Evolutionary conservation across 78 protist genomes (phyloP), one percentile per base, ranked within the genome.

Genomic region (Pelomyxa schiedti): DNA sequence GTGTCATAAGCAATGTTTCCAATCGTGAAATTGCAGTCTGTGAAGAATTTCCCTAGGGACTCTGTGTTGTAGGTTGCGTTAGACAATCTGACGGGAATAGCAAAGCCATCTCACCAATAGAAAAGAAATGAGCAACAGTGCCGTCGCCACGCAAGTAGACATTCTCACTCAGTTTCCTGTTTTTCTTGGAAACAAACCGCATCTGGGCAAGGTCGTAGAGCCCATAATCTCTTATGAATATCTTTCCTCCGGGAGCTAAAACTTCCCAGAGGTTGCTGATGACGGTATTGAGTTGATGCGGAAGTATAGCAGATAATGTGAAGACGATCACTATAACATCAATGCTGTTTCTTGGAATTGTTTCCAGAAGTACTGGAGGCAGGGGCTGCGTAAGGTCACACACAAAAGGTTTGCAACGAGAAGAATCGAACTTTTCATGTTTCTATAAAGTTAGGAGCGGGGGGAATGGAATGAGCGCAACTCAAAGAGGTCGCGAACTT

Each of bases 121-220:
- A n/a, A 30, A 86, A 82, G 69, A 73, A 86, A 42, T 74, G 68
- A 67, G 78, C 74, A 39, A 81, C 58, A 7, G 90, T 86, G 1
- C 90, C 90, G 79, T 86, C 90, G 3, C 79, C 70, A 32, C 90
- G 68, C 2, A 86, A 42, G 69, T 86, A 86, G 64, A 71, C 75
- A 69, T 82, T 81, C 24, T 86, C 82, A 9, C 72, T 86, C 22
- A 86, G 9, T 68, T 82, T 83, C 42, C 79, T 70, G 26, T 79
- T 85, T 26, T 74, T 53, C 52, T 80, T 80, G 0, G 77, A 36
- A 22, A 72, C 39, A 52, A 86, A 86, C 35, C 90, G 5, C 4
- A 86, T 53, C 69, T 86, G 90, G 9, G 90, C 77, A 78, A 86
- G 63, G 71, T 86, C 90, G 42, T 83, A 83, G 29, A 81, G 71